Conservation (phyloP, 192 early-diverging fungal species). For the Glomus cerebriforme region DNA sequence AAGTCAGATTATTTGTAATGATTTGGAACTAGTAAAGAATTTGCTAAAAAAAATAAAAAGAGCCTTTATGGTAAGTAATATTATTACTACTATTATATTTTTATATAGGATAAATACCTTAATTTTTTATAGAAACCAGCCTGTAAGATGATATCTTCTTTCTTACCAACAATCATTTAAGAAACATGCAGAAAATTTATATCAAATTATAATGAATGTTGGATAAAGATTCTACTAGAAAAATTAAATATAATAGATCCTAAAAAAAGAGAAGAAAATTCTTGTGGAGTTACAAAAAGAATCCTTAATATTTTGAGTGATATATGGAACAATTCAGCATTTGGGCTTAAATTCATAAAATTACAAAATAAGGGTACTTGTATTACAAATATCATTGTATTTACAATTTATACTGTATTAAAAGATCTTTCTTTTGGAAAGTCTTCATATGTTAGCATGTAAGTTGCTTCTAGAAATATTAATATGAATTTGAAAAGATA, state of each 20-base stretch:
- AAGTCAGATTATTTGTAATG: neutral
- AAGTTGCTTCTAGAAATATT: neutral
- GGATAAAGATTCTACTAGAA: too few species aligned
- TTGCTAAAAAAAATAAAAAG: neutral
- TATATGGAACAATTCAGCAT: slow-evolving; percentile 1
- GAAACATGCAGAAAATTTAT: neutral
- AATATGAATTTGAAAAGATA: too few species aligned
- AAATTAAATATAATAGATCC: neutral
- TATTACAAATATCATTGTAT: too few species aligned
- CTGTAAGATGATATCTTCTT: neutral
- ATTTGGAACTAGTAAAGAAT: neutral
- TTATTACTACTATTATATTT: neutral
- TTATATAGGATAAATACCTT: too few species aligned
- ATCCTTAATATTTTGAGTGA: slow-evolving; percentile 3
- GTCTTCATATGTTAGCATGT: neutral
- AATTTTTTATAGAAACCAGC: neutral
- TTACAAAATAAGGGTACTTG: neutral
- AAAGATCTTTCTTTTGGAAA: neutral
- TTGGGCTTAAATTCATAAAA: neutral
- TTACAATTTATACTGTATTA: too few species aligned
- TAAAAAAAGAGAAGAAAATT: neutral
- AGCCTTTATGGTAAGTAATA: neutral
- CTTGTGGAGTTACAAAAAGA: neutral
- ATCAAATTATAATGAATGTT: neutral
- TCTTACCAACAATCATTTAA: neutral